Conservation (phyloP, 2,329 filamentous ascomycete species). For the Nemania bipapillata region DNA sequence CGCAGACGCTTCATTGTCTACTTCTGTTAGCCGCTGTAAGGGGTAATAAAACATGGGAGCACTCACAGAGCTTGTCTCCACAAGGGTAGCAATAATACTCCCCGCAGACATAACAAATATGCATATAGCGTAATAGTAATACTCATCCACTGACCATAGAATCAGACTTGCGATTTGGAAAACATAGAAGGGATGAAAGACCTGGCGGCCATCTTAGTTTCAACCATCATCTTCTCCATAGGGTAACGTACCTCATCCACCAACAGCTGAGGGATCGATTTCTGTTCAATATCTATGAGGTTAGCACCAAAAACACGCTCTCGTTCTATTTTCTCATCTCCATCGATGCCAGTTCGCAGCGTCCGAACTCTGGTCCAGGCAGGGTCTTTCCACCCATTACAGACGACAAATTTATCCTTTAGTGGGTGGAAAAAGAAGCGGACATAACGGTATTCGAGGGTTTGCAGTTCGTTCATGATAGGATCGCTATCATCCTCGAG, state of each 20-base stretch:
- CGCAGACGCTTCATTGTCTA: slow-evolving; percentile 88
- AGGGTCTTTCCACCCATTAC: slow-evolving; percentile 93
- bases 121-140: slow-evolving; percentile 96
- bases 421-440: slow-evolving; percentile 90
- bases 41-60: neutral
- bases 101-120: slow-evolving; percentile 95
- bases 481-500: slow-evolving; percentile 79
- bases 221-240: neutral
- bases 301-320: slow-evolving; percentile 91
- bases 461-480: slow-evolving; percentile 77
- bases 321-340: slow-evolving; percentile 84
- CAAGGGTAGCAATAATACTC: slow-evolving; percentile 86
- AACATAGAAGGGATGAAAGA: slow-evolving; percentile 97
- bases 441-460: slow-evolving; percentile 92
- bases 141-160: slow-evolving; percentile 94
- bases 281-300: slow-evolving; percentile 91
- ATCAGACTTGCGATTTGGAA: slow-evolving; percentile 95
- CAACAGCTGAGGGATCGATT: slow-evolving; percentile 81
- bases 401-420: slow-evolving; percentile 87
- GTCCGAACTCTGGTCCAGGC: slow-evolving; percentile 81
- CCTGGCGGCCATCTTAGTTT: slow-evolving; percentile 59
- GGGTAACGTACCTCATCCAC: slow-evolving; percentile 77
- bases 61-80: slow-evolving; percentile 85
- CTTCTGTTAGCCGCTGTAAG: slow-evolving; percentile 31
- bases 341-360: slow-evolving; percentile 83